phyloP scores from a whole-genome alignment of 2,329 filamentous ascomycete genomes.

The Talaromyces albobiverticillius region DNA sequence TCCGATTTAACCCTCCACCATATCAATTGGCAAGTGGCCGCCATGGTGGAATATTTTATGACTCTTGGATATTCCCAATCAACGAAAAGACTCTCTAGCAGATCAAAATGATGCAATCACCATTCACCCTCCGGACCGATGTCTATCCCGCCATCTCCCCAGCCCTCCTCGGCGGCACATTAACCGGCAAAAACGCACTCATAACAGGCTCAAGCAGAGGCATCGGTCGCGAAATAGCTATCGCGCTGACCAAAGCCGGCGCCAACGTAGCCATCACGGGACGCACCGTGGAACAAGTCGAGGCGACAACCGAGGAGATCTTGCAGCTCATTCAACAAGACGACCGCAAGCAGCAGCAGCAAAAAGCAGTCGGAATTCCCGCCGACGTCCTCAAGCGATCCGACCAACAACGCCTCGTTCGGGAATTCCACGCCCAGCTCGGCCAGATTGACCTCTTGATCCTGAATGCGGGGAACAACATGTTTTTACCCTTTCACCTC shows the following conservation, averaged over 20 bases:
- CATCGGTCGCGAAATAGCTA: not conserved
- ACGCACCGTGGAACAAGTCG: not conserved
- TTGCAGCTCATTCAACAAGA: not conserved
- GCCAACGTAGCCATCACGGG: not conserved
- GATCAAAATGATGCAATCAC: not conserved
- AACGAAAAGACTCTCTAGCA: not conserved
- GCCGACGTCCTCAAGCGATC: not conserved
- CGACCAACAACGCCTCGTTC: slow-evolving; percentile 1
- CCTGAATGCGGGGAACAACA: slow-evolving; percentile 1
- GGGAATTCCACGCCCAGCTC: slow-evolving; percentile 1
- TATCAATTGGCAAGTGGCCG: not conserved
- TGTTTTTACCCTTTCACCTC: slow-evolving; percentile 2
- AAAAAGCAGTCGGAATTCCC: slow-evolving; percentile 5
- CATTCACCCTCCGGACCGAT: not conserved
- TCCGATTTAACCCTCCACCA: not conserved
- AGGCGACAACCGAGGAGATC: not conserved
- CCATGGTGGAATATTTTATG: too few species aligned
- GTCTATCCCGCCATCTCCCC: not conserved
- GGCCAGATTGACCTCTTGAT: not conserved
- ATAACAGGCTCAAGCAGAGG: not conserved
- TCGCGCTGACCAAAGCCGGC: not conserved
- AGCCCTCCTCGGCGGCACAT: not conserved
- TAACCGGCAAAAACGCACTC: not conserved
- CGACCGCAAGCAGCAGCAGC: not conserved
- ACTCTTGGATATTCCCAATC: too few species aligned